Base-by-base conservation (phyloP, 2,329 filamentous ascomycete species). In the Calonectria pseudoreteaudii region DNA sequence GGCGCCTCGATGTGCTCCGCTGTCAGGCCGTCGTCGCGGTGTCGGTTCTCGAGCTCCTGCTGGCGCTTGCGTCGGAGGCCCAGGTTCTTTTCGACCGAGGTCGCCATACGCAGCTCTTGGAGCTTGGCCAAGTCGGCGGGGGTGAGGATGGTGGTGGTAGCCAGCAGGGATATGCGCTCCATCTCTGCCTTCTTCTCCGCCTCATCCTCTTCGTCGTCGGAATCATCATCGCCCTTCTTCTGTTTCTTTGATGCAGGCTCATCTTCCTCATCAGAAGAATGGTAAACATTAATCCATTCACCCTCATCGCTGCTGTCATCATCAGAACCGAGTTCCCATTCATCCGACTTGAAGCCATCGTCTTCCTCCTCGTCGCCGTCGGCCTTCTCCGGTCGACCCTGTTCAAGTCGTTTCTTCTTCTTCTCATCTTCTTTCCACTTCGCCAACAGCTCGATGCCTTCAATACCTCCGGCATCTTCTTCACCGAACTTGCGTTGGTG, bases 41-140 rank as follows among this genome's bases (percentile, higher is more conserved):
- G 95, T 56, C 94, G 92, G 66, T 86, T 82, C 70, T 85, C 81
- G 11, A 79, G 70, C 77, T 89, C 85, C 80, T 90, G 84, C 79
- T 86, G 84, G 70, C 87, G 86, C 82, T 88, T 90, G 72, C 85
- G 83, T 64, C 84, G 82, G 56, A 70, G 76, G 75, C 87, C 89
- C 82, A 91, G 86, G 64, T 87, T 88, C 75, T 94, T 93, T 76
- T 94, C 91, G 60, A 98, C 86, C 44, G 91, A 90, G 26, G 95
- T 92, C 53, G 93, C 88, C 65, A 94, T 88, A 60, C 95, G 94
- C 30, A 99, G 92, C 85, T 98, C 96, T 75, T 95, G 92, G 26
- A 99, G 93, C 84, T 98, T 98, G 78, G 94, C 93, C n/a, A 98
- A 90, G 85, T 99, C 97, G 16, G 97, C 97, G 0, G 97, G 97